Evolutionary conservation across 1,139 yeast genomes (phyloP), one percentile per base, ranked within the genome.

Genomic region (Kurtzmaniella natalensis): DNA sequence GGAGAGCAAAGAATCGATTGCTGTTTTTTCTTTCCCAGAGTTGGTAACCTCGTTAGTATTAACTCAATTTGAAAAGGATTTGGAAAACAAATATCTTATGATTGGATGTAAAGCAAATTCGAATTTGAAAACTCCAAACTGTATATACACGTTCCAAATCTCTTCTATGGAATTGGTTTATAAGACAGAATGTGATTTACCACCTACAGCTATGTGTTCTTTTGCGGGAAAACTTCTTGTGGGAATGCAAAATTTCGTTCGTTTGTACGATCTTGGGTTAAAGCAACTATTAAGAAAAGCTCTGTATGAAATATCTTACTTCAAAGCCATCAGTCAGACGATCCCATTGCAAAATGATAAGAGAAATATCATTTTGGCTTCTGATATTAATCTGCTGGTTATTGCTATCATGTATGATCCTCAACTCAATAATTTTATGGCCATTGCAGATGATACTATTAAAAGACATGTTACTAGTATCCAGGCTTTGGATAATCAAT

Each of bases 241-340:
- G 1, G 94, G 86, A 0, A 48, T 75, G 36, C 72, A 70, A 0
- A 67, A 71, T 32, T 55, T 58, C 21, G 46, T 92, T 20, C 61
- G 87, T 15, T 47, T 86, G 6, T 88, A 73, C 51, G 94, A 81
- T 25, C 44, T 88, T 24, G 98, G 98, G 1, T 70, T 71, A 45
- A 83, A 81, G 43, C 96, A 88, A 50, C 61, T 92, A 25, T 65
- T 92, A 35, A 71, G 83, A 35, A 86, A 86, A 50, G 65, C 81
- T 0, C 61, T 74, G 1, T 56, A 75, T 38, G 60, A 46, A 14
- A 51, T 68, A 30, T 64, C 59, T 3, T 61, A 55, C 40, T 34
- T 72, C 40, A 43, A 56, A 13, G 64, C 64, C 29, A 77, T 87
- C 17, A 69, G 72, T 9, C 67, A 70, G 15, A 33, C 88, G 2